Evolutionary conservation across 495 filamentous ascomycete genomes (phyloP).

Genomic region (Podospora comata): DNA sequence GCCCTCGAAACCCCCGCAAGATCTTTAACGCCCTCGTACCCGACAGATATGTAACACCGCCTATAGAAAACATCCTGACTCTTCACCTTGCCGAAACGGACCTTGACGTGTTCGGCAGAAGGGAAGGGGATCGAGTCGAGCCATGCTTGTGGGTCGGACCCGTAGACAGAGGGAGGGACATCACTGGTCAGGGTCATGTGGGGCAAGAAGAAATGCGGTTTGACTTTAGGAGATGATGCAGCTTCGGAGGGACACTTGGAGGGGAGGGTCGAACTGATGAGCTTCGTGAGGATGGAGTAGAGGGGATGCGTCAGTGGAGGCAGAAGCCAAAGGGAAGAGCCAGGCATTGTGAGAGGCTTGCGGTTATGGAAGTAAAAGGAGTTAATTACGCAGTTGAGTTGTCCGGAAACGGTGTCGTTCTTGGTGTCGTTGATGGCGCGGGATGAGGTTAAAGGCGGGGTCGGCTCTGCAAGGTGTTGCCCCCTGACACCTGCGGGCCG

Average conservation of each 20-base stretch:
- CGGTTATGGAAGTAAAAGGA: not conserved
- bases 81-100: conserved; percentile 24
- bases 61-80: conserved; percentile 29
- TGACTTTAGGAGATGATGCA: conserved; percentile 11
- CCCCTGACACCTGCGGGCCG: not conserved
- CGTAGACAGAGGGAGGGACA: conserved; percentile 23
- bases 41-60: conserved; percentile 30
- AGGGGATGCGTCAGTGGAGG: conserved; percentile 29
- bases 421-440: not conserved
- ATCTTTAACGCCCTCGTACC: conserved; percentile 20
- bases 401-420: not conserved
- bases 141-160: conserved; percentile 27
- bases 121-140: conserved; percentile 24
- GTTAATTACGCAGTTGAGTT: not conserved
- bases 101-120: conserved; percentile 6
- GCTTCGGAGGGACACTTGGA: conserved; percentile 25
- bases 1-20: conserved; percentile 26
- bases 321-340: conserved; percentile 35
- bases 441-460: not conserved
- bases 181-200: conserved; percentile 35
- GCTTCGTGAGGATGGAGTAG: conserved; percentile 20
- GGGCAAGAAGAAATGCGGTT: conserved; percentile 27
- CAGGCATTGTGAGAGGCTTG: conserved; percentile 22
- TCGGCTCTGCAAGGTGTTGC: not conserved
- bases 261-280: conserved; percentile 29